A percentile compares a stretch with the other conserved stretches of the same genome.
Evolutionary conservation across 1,139 yeast species (phyloP).

Genomic region (Blastobotrys raffinosifermentans): DNA sequence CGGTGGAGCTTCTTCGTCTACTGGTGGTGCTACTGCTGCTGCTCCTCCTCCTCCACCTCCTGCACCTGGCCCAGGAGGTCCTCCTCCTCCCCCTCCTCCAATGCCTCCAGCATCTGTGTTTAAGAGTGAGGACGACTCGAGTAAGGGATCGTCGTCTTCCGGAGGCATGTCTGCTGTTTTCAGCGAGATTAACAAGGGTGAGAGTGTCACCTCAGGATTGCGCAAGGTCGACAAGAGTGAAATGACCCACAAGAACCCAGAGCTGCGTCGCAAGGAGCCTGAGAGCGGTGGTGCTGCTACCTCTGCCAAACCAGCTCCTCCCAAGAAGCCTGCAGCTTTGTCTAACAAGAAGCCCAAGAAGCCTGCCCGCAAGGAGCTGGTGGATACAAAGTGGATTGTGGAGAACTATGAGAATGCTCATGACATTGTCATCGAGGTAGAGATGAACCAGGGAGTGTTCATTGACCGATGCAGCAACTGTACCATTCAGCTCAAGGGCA

Average conservation of each 20-base stretch:
- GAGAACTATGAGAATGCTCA: constrained; percentile 65
- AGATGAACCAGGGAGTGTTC: constrained; percentile 81
- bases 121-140: constrained; percentile 38
- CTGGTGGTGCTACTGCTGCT: constrained; percentile 38
- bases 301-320: constrained; percentile 46
- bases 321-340: constrained; percentile 68
- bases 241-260: constrained; percentile 94
- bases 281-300: constrained; percentile 27
- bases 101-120: constrained; percentile 73
- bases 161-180: constrained; percentile 81
- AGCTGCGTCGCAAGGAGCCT: constrained; percentile 59
- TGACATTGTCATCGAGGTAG: constrained; percentile 65
- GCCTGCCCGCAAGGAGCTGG: constrained; percentile 70
- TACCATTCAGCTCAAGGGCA: constrained; percentile 82
- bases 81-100: constrained; percentile 59
- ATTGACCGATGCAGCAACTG: constrained; percentile 73
- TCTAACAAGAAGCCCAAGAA: constrained; percentile 45
- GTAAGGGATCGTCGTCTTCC: constrained; percentile 25
- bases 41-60: constrained; percentile 64
- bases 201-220: constrained; percentile 71
- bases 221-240: constrained; percentile 90
- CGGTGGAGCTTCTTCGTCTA: constrained; percentile 31
- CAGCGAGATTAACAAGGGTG: constrained; percentile 85
- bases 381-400: constrained; percentile 84
- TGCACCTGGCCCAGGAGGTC: constrained; percentile 56